phyloP scores from a whole-genome alignment of 2,329 filamentous ascomycete genomes.

The Xylaria hypoxylon region DNA sequence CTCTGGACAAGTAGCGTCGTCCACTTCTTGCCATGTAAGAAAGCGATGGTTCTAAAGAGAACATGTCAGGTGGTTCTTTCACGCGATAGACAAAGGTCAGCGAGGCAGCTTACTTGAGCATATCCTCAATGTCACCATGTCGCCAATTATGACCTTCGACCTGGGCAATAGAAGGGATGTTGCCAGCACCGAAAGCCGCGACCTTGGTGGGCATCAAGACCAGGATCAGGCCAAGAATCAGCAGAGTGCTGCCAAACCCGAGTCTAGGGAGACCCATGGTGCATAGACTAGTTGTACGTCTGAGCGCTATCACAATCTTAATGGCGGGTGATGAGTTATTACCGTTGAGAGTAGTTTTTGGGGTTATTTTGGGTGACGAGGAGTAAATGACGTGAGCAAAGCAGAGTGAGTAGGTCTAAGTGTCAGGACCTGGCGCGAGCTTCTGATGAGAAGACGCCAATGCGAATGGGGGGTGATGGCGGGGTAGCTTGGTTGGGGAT shows the following conservation, averaged over 20 bases:
- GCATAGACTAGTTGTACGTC: constrained; percentile 9
- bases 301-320: neutral
- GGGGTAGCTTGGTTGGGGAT: constrained; percentile 28
- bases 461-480: constrained; percentile 15
- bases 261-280: constrained; percentile 62
- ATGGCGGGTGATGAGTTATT: neutral
- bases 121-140: constrained; percentile 84
- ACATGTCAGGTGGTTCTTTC: constrained; percentile 12
- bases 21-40: constrained; percentile 86
- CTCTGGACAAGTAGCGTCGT: constrained; percentile 81
- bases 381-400: constrained; percentile 21
- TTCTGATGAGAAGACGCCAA: constrained; percentile 17
- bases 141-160: constrained; percentile 77
- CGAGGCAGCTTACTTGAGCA: constrained; percentile 66
- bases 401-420: neutral
- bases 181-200: constrained; percentile 75
- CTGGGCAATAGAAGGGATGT: constrained; percentile 73
- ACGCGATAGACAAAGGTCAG: neutral
- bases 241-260: constrained; percentile 63
- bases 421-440: neutral
- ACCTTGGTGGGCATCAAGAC: constrained; percentile 68
- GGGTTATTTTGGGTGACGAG: neutral
- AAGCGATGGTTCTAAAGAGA: constrained; percentile 68
- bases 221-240: constrained; percentile 65
- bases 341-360: neutral